Base-by-base conservation (phyloP, 306 rosid genomes). In the Notholithocarpus densiflorus region DNA sequence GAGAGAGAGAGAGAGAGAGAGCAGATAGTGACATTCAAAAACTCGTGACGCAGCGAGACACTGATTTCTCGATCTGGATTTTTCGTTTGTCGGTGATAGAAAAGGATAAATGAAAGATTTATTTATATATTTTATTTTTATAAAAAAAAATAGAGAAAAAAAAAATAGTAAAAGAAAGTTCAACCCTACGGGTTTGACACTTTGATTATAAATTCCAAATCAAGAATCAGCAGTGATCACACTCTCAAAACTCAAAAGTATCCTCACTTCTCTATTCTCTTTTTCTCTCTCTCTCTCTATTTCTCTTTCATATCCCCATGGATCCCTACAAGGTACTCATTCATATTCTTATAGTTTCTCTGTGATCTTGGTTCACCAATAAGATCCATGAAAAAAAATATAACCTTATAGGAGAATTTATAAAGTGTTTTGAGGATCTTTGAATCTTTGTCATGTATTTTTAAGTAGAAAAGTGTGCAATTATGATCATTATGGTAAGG, bases 251-350 rank as follows among this genome's bases (percentile, higher is more conserved):
- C 12, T 8, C 45, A 8, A 48, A 48, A 12, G 53, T 11, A 3
- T 6, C 9, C 6, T 2, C 34, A 20, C 43, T 29, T 15, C 19
- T 29, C 20, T 48, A 3, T 10, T 48, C 43, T 68, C 23, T 32
- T 0, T 1, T 19, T 31, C 13, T 52, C 11, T 68, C 80, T 27
- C 17, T 20, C 62, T 51, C 56, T 65, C 84, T 80, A 74, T 69
- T 76, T 68, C 75, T 5, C 8, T 5, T 17, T 18, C 11, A 26
- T 34, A 6, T 51, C 19, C 32, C 80, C 84, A 93, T 93, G 98
- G 97, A 93, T 89, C 98, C 98, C 59, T 91, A 86, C 97, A 90
- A 87, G 98, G 97, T 91, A 84, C 72, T 65, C 72, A 6, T 4
- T 29, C 0, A 5, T 23, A 0, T 74, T 18, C 0, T 12, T 18